Conservation (phyloP, 2,329 filamentous ascomycete genomes). For the Diaporthe caulivora region DNA sequence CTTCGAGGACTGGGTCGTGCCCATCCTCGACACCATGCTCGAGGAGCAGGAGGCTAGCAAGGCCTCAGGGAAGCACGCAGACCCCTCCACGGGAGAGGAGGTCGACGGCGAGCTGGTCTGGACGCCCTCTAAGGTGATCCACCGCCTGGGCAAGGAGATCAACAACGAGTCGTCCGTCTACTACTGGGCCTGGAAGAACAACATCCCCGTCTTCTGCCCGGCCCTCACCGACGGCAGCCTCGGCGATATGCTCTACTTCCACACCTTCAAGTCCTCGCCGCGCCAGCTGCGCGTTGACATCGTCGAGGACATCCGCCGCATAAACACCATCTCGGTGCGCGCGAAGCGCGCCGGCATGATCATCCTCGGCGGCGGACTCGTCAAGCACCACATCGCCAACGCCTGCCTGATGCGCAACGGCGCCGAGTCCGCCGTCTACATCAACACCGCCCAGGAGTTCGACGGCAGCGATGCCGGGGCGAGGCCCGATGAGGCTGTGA, state of each 20-base stretch:
- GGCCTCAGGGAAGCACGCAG: constrained; percentile 54
- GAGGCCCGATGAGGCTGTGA: constrained; percentile 94
- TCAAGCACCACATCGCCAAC: constrained; percentile 99
- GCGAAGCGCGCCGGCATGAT: constrained; percentile 95
- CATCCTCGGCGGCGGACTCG: constrained; percentile 91
- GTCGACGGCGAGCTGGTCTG: constrained; percentile 80
- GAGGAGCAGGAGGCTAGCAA: constrained; percentile 90
- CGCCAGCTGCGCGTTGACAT: constrained; percentile 87
- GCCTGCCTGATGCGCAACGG: constrained; percentile 98
- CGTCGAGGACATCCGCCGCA: constrained; percentile 90
- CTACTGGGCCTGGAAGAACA: constrained; percentile 98
- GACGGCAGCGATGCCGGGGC: constrained; percentile 97
- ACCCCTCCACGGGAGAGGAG: constrained; percentile 58
- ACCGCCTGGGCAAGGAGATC: constrained; percentile 91
- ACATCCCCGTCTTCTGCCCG: constrained; percentile 97
- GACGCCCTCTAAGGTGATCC: constrained; percentile 94
- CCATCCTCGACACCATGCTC: constrained; percentile 94
- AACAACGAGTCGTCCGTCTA: constrained; percentile 92
- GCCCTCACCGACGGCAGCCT: constrained; percentile 95
- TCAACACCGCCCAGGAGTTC: constrained; percentile 98
- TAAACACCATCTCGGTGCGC: constrained; percentile 91
- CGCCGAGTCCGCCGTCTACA: constrained; percentile 95
- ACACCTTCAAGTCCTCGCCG: constrained; percentile 92
- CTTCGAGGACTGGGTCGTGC: constrained; percentile 98
- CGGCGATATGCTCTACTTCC: constrained; percentile 98